Base-by-base conservation (phyloP, 345 rosid genomes). In the Ceriops decandra region DNA sequence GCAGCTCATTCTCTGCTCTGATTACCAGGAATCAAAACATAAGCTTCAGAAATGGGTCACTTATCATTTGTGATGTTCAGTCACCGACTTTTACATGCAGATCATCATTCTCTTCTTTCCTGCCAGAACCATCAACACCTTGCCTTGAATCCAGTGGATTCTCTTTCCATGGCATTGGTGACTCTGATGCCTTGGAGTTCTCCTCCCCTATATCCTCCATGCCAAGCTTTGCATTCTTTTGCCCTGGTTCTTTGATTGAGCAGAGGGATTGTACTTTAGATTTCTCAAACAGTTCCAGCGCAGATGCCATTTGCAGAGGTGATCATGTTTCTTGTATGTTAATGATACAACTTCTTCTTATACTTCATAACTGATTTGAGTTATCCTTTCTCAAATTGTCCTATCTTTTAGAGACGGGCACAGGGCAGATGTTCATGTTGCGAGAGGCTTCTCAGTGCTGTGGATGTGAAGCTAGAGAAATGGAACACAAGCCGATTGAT, bases 151-250 rank as follows among this genome's bases (percentile, higher is more conserved):
- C 80, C 11, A 77, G 79, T 71, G 81, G 73, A 21, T 82, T 87
- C 76, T 74, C 85, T 58, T 82, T 85, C 70, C 63, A 62, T 52
- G 62, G 81, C 56, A 58, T 62, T 51, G 80, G 64, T 21, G 67
- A 74, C 62, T 74, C 85, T 30, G 72, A 64, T 63, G 71, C 82
- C 59, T 57, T 78, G 71, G 82, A 78, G 52, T 72, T 75, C 63
- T 46, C 79, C 54, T 62, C 83, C 49, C 85, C 82, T 49, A 22
- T 87, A 60, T 73, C 82, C 30, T 84, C 90, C 17, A 74, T 84
- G 81, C 87, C 79, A 36, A 84, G 92, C 79, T 87, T 87, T 78
- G 72, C 88, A 31, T 87, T 87, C 81, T 78, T 82, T 76, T 64
- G 83, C 66, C 68, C 83, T 9, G 71, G 70, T 67, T 71, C 83